phyloP scores from a whole-genome alignment of 441 rosid species.

The Aquilaria agallochum region DNA sequence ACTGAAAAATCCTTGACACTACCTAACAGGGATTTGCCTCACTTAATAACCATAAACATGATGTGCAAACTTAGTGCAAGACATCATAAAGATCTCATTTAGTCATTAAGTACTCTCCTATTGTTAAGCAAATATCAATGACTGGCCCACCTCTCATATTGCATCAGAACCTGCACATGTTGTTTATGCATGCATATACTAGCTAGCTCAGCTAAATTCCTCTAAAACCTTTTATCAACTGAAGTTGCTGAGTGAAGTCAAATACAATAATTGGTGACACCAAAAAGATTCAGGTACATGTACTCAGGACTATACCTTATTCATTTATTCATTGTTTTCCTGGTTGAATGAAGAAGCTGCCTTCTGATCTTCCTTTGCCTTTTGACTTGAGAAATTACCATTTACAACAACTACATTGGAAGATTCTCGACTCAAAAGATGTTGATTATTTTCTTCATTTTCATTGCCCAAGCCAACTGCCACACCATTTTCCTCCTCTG shows the following conservation, averaged over 20 bases:
- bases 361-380: conserved; percentile 24
- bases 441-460: conserved; percentile 15
- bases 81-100: too few species aligned
- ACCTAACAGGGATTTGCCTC: too few species aligned
- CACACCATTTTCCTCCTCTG: conserved; percentile 23
- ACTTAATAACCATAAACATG: too few species aligned
- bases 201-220: background rate
- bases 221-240: conserved; percentile 15
- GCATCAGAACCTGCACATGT: too few species aligned
- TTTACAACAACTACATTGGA: conserved; percentile 33
- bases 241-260: conserved; percentile 1
- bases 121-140: too few species aligned
- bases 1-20: too few species aligned
- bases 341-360: conserved; percentile 9
- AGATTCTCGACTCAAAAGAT: conserved; percentile 20
- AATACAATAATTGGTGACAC: too few species aligned
- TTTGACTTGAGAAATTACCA: conserved; percentile 35
- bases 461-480: conserved; percentile 17
- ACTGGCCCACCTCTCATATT: too few species aligned
- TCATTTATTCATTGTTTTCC: conserved; percentile 21
- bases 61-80: too few species aligned
- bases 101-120: too few species aligned
- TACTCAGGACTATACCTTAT: background rate
- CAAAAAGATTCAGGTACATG: too few species aligned
- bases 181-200: too few species aligned